Conservation (phyloP, 805 yeast species). For the Candida awuae region DNA sequence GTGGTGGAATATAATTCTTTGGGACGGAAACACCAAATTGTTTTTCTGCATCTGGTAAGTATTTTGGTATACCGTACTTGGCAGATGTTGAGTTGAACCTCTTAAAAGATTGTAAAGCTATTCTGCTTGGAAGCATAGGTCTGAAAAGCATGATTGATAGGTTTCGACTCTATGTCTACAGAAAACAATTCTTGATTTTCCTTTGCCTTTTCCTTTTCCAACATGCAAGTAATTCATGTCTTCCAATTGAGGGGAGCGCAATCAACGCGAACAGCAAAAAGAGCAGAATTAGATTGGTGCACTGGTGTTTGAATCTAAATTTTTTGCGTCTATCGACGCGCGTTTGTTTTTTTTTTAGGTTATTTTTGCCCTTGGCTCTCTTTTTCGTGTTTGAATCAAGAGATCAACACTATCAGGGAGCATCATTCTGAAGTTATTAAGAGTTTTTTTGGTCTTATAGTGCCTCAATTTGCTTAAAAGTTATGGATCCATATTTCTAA, state of each 20-base stretch:
- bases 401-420: too few species aligned
- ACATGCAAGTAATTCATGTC: too few species aligned
- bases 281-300: background rate
- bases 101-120: slow-evolving; percentile 4
- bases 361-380: slow-evolving; percentile 1
- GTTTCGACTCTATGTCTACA: background rate
- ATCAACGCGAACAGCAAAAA: too few species aligned
- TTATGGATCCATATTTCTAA: slow-evolving; percentile 3
- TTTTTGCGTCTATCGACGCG: background rate
- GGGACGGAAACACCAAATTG: slow-evolving; percentile 50
- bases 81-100: slow-evolving; percentile 14
- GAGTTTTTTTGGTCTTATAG: background rate
- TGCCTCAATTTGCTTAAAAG: slow-evolving; percentile 4
- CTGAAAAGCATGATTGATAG: slow-evolving; percentile 1
- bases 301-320: slow-evolving; percentile 2
- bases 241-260: too few species aligned
- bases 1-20: slow-evolving; percentile 44
- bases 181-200: too few species aligned
- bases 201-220: too few species aligned
- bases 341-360: background rate
- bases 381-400: too few species aligned
- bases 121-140: slow-evolving; percentile 2
- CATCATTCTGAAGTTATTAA: too few species aligned
- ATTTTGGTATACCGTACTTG: slow-evolving; percentile 23
- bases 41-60: slow-evolving; percentile 23